Conservation (phyloP, 2,329 filamentous ascomycete species). For the Westerdykella ornata region DNA sequence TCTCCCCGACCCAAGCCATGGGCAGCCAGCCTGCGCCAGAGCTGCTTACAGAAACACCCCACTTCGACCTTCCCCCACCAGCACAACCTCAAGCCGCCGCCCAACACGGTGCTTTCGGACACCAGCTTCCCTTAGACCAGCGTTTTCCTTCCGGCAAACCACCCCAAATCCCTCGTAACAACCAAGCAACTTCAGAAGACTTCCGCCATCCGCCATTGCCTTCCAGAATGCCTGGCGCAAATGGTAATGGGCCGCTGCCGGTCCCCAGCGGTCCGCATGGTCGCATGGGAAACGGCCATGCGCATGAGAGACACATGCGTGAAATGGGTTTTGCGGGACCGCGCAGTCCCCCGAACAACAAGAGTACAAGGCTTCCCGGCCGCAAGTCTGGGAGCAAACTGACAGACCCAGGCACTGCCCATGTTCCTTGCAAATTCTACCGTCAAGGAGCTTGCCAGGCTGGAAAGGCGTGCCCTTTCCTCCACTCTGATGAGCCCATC, state of each 20-base stretch:
- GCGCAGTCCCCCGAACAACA: conserved; percentile 46
- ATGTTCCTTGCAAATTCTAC: conserved; percentile 99
- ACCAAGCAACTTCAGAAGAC: conserved; percentile 26
- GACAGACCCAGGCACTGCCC: conserved; percentile 67
- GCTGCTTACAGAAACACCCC: neutral
- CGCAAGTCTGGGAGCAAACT: conserved; percentile 4
- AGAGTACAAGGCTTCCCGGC: conserved; percentile 33
- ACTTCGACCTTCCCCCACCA: conserved; percentile 1
- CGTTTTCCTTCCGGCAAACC: conserved; percentile 10
- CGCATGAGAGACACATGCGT: conserved; percentile 25
- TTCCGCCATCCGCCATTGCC: conserved; percentile 23
- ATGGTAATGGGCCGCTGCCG: conserved; percentile 33
- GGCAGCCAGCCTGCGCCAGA: conserved; percentile 2
- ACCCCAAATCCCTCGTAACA: conserved; percentile 14
- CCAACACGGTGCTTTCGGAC: conserved; percentile 21
- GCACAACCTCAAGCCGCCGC: conserved; percentile 21
- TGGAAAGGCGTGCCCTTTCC: conserved; percentile 91
- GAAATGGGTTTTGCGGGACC: conserved; percentile 37
- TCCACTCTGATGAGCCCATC: conserved; percentile 80
- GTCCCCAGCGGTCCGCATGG: conserved; percentile 32
- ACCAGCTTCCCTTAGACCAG: conserved; percentile 20
- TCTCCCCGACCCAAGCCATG: neutral
- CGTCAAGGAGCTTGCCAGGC: conserved; percentile 93
- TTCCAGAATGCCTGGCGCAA: conserved; percentile 31
- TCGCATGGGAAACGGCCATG: conserved; percentile 27